Base-by-base conservation (phyloP, 2,329 filamentous ascomycete genomes). In the Fusarium sp. region DNA sequence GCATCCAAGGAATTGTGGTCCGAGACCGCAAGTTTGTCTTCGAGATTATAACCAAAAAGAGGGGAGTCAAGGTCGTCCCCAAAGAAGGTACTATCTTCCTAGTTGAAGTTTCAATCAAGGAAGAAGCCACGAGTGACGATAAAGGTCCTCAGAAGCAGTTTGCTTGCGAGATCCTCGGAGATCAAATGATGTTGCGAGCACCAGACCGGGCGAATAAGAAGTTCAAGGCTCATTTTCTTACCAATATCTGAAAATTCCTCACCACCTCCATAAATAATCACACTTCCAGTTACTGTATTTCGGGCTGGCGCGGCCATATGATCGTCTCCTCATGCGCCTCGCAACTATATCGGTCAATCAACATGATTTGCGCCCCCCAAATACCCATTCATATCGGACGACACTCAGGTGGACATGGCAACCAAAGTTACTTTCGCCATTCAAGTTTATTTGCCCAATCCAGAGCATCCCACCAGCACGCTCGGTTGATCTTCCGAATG, bases 51-150 rank as follows among this genome's bases (percentile, higher is more conserved):
- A 97, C 93, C 4, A 84, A 80, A 75, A 86, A 85, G 72, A 86
- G 94, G 80, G 83, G 86, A 71, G 75, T 96, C 45, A 97, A 96
- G 82, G 84, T 89, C 42, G 85, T 98, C 59, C 95, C 96, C 5
- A 99, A 99, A 78, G 94, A 97, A 77, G 91, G 94, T 41, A 95
- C 94, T 0, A 85, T 95, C 20, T 98, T 99, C 75, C 87, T 89
- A 21, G 89, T 98, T 70, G 85, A 88, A 68, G 84, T 98, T 12
- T 88, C 90, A 76, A 7, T 63, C 7, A 68, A 72, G 18, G 53
- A 70, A 13, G 61, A 66, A 28, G 20, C 40, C 5, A 51, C 28
- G 7, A 68, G 46, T 9, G 70, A 54, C 14, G 76, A 71, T 67
- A 42, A 64, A 62, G 18, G 59, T 25, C 27, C 64, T 45, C 72